Conservation (phyloP, 2,329 filamentous ascomycete genomes). For the Purpureocillium lavendulum region DNA sequence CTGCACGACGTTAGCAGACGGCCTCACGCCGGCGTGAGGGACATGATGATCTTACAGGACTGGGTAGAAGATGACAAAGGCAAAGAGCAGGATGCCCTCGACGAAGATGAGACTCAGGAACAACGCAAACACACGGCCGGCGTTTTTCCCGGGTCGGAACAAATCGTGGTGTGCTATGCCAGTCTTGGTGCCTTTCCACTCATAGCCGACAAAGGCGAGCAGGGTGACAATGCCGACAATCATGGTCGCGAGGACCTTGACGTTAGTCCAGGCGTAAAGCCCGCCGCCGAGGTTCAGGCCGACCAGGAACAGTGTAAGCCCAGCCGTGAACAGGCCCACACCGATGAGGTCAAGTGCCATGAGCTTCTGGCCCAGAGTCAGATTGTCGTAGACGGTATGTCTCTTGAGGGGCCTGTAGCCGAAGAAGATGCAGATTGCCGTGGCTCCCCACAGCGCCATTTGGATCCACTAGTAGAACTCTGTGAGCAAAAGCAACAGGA, state of each 20-base stretch:
- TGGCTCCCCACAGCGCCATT: slow-evolving; percentile 1
- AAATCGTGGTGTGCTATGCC: slow-evolving; percentile 3
- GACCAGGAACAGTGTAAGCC: slow-evolving; percentile 1
- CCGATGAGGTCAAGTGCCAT: slow-evolving; percentile 1
- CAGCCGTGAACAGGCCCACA: not conserved
- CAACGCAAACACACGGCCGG: not conserved
- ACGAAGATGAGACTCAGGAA: slow-evolving; percentile 2
- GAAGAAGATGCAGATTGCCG: slow-evolving; percentile 1
- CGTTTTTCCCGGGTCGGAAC: not conserved
- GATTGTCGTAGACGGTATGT: slow-evolving; percentile 1
- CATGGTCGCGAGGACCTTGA: not conserved
- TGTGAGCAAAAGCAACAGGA: not conserved
- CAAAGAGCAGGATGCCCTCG: slow-evolving; percentile 2
- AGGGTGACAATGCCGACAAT: slow-evolving; percentile 1
- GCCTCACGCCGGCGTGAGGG: no score
- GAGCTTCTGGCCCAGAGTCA: slow-evolving; percentile 1
- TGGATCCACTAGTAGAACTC: not conserved
- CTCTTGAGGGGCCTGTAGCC: slow-evolving; percentile 2
- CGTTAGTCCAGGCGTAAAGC: slow-evolving; percentile 2
- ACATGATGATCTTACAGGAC: slow-evolving; percentile 3
- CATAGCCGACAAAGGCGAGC: slow-evolving; percentile 2
- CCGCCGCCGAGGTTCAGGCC: slow-evolving; percentile 2
- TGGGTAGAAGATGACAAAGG: slow-evolving; percentile 3
- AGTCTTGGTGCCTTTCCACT: slow-evolving; percentile 3
- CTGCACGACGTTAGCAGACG: not conserved